Evolutionary conservation across 768 basidiomycete genomes (phyloP).

Genomic region (Pleurotus sapidus): DNA sequence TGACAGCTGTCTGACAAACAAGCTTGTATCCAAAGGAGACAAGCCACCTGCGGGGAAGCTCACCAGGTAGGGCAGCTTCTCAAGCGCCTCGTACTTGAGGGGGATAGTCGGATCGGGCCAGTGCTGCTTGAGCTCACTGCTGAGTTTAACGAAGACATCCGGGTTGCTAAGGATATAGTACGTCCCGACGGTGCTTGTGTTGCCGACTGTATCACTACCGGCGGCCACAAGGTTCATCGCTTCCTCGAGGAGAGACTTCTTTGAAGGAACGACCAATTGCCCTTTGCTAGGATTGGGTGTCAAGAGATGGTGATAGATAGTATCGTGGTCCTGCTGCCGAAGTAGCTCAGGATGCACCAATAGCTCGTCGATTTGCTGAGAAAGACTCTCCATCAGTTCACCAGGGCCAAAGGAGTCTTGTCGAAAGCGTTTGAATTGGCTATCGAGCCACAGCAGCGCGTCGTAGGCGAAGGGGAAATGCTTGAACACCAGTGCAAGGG

Average conservation of each 20-base stretch:
- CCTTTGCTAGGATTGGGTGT: conserved; percentile 13
- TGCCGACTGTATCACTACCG: conserved; percentile 29
- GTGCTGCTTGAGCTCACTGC: conserved; percentile 23
- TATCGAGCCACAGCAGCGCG: conserved; percentile 17
- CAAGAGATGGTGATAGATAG: conserved; percentile 31
- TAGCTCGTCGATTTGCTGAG: conserved; percentile 22
- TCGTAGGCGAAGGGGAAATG: conserved; percentile 20
- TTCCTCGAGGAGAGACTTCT: conserved; percentile 18
- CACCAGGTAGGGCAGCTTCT: conserved; percentile 36
- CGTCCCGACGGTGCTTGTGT: conserved; percentile 20
- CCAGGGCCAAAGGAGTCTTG: conserved; percentile 12
- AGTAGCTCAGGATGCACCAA: conserved; percentile 22
- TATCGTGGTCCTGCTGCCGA: conserved; percentile 26
- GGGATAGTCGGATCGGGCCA: conserved; percentile 29
- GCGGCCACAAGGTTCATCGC: conserved; percentile 23
- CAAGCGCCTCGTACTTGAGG: conserved; percentile 24
- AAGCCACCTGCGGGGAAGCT: conserved; percentile 8
- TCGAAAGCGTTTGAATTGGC: conserved; percentile 10
- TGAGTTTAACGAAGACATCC: conserved; percentile 15
- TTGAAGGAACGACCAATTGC: conserved; percentile 9
- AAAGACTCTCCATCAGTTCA: conserved; percentile 13
- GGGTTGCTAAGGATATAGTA: conserved; percentile 23
- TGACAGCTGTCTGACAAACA: conserved; percentile 37
- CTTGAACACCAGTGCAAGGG: conserved; percentile 10
- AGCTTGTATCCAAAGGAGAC: background rate